These are phyloP conservation scores for Magnolia changhungtana DNA, from an alignment of 164 flowering plant genomes.

Conservation along the genomic window DNA sequence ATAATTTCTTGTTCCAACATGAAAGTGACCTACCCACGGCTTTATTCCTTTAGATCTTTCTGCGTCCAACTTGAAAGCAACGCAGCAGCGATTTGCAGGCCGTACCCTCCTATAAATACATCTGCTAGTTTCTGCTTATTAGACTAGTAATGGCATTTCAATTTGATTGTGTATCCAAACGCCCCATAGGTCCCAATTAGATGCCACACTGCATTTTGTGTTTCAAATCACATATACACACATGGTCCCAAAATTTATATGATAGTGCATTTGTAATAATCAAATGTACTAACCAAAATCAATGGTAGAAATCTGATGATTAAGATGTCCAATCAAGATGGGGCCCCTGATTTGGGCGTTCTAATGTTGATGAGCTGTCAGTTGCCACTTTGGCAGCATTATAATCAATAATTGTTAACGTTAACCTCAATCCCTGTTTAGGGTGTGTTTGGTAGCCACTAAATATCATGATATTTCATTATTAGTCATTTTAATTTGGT, in stretches of 20 bases:
- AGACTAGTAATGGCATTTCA: too few relatives aligned
- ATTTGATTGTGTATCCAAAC: too few relatives aligned
- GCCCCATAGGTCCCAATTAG: too few relatives aligned
- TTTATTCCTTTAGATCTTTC: background rate
- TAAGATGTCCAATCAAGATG: background rate
- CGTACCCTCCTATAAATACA: background rate
- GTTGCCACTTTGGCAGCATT: background rate
- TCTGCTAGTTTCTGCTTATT: too few relatives aligned
- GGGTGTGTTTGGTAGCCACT: too few relatives aligned
- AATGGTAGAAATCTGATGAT: background rate
- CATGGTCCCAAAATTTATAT: background rate
- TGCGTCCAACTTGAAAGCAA: background rate
- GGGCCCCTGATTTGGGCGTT: background rate
- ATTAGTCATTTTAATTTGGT: too few relatives aligned
- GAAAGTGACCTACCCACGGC: background rate
- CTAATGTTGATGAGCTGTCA: background rate
- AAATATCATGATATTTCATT: too few relatives aligned
- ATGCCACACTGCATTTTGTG: background rate
- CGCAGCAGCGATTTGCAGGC: background rate
- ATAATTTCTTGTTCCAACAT: background rate
- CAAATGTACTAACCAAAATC: background rate
- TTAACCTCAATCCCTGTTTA: background rate
- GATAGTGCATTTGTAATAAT: background rate
- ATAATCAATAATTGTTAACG: background rate
- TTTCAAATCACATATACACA: too few relatives aligned